A percentile compares a stretch with the other conserved stretches of the same genome.
These are phyloP conservation scores for Rhizopogon roseolus DNA, from an alignment of 768 basidiomycete species.

Conservation along the genomic window DNA sequence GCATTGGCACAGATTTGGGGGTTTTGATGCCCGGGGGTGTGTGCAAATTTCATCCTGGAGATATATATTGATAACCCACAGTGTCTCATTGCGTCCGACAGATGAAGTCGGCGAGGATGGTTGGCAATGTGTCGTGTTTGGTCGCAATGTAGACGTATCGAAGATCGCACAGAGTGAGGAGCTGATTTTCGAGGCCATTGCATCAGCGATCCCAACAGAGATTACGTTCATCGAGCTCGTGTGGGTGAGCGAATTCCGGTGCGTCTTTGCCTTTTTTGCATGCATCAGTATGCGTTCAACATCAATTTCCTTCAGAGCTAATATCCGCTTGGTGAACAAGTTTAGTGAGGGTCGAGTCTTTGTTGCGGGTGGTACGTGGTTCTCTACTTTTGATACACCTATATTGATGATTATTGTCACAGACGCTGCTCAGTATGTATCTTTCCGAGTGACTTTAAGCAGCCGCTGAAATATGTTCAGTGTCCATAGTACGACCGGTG, in stretches of 20 bases:
- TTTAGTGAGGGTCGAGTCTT: slow-evolving; percentile 11
- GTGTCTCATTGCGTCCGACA: slow-evolving; percentile 7
- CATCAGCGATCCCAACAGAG: slow-evolving; percentile 8
- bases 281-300: background rate
- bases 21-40: slow-evolving; percentile 3
- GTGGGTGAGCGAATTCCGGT: slow-evolving; percentile 25
- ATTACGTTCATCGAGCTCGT: slow-evolving; percentile 21
- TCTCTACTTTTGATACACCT: background rate
- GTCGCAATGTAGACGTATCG: slow-evolving; percentile 7
- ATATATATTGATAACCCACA: background rate
- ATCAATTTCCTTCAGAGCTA: slow-evolving; percentile 2
- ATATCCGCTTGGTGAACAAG: slow-evolving; percentile 9
- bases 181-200: slow-evolving; percentile 24
- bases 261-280: background rate
- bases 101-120: slow-evolving; percentile 17
- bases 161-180: slow-evolving; percentile 16
- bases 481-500: slow-evolving; percentile 6
- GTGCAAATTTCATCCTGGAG: background rate
- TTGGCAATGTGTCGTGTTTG: slow-evolving; percentile 9
- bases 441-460: too few relatives aligned
- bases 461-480: background rate
- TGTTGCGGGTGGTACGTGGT: slow-evolving; percentile 10
- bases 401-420: background rate
- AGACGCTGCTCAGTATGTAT: slow-evolving; percentile 9
- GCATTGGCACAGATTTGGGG: slow-evolving; percentile 36